A percentile compares a stretch with the other conserved stretches of the same genome.
phyloP scores from a whole-genome alignment of 495 filamentous ascomycete genomes.

The Aspergillus wentii region DNA sequence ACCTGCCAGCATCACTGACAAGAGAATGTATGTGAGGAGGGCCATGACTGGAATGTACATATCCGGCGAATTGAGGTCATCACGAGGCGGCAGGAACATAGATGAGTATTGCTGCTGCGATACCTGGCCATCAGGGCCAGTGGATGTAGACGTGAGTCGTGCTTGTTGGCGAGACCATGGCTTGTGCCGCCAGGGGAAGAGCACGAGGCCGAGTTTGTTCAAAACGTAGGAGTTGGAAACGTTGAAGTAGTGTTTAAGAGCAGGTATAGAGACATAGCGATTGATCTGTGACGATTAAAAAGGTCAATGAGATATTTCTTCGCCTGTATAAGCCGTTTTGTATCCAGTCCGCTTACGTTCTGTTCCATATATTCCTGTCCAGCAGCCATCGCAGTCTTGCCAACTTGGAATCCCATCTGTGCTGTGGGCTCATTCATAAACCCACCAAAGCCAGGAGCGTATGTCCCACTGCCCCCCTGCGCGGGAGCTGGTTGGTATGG shows the following conservation, averaged over 20 bases:
- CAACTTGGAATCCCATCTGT: constrained; percentile 92
- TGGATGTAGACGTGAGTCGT: constrained; percentile 44
- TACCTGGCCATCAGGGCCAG: constrained; percentile 59
- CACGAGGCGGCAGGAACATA: constrained; percentile 89
- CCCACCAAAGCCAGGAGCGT: constrained; percentile 70
- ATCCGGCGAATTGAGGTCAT: constrained; percentile 96
- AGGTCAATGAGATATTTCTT: no score
- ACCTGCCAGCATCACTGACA: constrained; percentile 84
- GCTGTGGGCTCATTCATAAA: constrained; percentile 97
- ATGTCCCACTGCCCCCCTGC: constrained; percentile 49
- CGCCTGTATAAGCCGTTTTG: no score
- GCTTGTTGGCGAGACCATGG: constrained; percentile 82
- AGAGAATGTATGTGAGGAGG: constrained; percentile 92
- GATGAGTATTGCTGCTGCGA: constrained; percentile 58
- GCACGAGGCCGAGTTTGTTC: constrained; percentile 78
- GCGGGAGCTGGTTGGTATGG: constrained; percentile 58
- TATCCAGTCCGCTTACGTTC: constrained; percentile 71
- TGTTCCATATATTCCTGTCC: constrained; percentile 91
- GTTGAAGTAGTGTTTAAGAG: constrained; percentile 96
- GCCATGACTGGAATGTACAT: constrained; percentile 95
- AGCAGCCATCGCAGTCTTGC: constrained; percentile 81
- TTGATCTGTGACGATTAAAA: constrained; percentile 60
- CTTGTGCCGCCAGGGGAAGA: constrained; percentile 96
- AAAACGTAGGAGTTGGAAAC: constrained; percentile 90
- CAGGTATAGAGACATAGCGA: constrained; percentile 86